Conservation (phyloP, 495 filamentous ascomycete species). For the Cairneyella variabilis region DNA sequence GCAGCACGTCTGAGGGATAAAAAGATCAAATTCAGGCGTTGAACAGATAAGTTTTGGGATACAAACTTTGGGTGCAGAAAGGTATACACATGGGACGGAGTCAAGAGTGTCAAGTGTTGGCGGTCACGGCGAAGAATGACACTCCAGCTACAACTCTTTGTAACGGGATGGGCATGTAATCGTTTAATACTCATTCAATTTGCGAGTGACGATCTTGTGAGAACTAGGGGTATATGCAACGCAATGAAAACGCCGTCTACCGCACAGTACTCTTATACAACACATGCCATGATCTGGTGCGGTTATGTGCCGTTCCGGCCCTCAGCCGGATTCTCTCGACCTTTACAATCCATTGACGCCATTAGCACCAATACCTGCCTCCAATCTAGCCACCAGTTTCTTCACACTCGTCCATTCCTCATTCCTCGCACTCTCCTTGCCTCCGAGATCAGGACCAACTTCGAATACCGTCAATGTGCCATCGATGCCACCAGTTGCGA, state of each 20-base stretch:
- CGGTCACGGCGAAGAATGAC: too few species aligned
- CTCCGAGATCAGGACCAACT: constrained; percentile 79
- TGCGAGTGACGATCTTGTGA: too few species aligned
- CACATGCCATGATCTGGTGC: too few species aligned
- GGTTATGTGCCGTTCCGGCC: background rate
- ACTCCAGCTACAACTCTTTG: too few species aligned
- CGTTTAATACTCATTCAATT: too few species aligned
- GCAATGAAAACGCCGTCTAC: background rate
- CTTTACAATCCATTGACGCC: constrained; percentile 20
- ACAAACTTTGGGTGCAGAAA: too few species aligned
- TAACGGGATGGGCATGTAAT: too few species aligned
- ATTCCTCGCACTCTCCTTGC: constrained; percentile 68
- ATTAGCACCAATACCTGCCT: constrained; percentile 29
- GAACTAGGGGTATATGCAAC: background rate
- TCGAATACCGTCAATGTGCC: constrained; percentile 90
- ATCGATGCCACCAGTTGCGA: constrained; percentile 88
- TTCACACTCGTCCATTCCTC: constrained; percentile 94
- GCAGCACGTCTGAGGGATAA: constrained; percentile 70
- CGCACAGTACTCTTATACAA: background rate
- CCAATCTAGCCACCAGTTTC: constrained; percentile 71
- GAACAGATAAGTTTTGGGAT: too few species aligned
- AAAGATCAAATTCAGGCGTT: too few species aligned
- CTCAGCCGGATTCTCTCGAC: background rate
- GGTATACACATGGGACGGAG: too few species aligned
- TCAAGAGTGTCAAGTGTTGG: too few species aligned